phyloP scores from a whole-genome alignment of 257 asterid genomes.

The Galeopsis tetrahit region DNA sequence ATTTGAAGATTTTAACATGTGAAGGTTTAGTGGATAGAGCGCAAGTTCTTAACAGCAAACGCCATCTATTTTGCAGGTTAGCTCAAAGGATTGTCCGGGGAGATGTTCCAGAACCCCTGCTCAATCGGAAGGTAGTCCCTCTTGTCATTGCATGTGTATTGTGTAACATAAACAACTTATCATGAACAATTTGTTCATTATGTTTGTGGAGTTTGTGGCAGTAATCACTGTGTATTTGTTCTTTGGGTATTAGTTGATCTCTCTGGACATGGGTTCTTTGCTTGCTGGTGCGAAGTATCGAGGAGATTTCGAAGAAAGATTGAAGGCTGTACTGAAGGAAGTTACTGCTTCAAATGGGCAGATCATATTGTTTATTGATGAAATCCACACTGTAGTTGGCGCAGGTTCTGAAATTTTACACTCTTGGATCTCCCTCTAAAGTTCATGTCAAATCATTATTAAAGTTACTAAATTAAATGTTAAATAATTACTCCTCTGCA shows the following conservation, averaged over 20 bases:
- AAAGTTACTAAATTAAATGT: neutral
- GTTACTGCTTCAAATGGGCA: conserved; percentile 88
- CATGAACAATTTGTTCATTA: conserved; percentile 1
- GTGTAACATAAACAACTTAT: conserved; percentile 8
- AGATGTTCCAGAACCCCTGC: conserved; percentile 94
- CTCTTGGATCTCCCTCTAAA: conserved; percentile 11
- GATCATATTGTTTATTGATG: conserved; percentile 86
- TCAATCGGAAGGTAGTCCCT: conserved; percentile 75
- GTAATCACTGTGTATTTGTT: neutral
- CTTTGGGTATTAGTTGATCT: conserved; percentile 59
- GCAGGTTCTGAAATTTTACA: conserved; percentile 60
- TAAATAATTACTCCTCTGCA: neutral
- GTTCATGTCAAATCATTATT: conserved; percentile 15
- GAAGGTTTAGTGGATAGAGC: conserved; percentile 8
- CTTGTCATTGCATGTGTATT: neutral
- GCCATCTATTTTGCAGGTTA: conserved; percentile 55
- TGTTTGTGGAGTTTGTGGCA: neutral
- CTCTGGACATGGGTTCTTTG: conserved; percentile 91
- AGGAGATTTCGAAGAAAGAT: conserved; percentile 94
- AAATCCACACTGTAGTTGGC: conserved; percentile 95
- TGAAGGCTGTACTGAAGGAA: conserved; percentile 91
- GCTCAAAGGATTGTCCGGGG: conserved; percentile 96
- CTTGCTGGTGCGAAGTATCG: conserved; percentile 94
- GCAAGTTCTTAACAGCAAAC: conserved; percentile 9
- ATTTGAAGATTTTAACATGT: conserved; percentile 6